Base-by-base conservation (phyloP, 257 asterid genomes). In the Salvia hispanica region DNA sequence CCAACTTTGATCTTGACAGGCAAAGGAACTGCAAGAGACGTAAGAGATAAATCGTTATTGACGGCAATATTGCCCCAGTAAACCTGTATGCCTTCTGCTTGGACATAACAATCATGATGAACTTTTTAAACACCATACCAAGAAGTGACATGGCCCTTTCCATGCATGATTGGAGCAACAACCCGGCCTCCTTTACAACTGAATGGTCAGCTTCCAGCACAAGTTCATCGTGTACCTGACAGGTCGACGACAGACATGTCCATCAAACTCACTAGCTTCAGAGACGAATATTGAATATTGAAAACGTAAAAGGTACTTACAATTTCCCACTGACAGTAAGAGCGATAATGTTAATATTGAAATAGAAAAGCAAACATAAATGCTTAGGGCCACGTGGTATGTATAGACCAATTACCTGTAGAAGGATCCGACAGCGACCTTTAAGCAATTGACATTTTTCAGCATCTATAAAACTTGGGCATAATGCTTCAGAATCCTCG, bases 191-290 rank as follows among this genome's bases (percentile, higher is more conserved):
- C 83, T 82, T 93, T 55, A 83, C 83, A 58, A 90, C 81, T 43
- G 80, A 80, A 55, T 87, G 83, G 80, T 90, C 95, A 58, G 92
- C 88, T 80, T 93, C 97, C 80, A 92, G 69, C 57, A 92, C 91
- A 45, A 92, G 80, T 83, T 93, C 98, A 82, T 90, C 98, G 61
- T 93, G 98, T 62, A 90, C 96, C 98, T 93, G 61, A 67, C 45
- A 52, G 61, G 52, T 64, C 62, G 50, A 62, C 52, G 43, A 10
- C 37, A 28, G 11, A 37, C 52, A 53, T 54, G 57, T 67, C 51
- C 68, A 43, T 50, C 21, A 73, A 46, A 46, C 46, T 18, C 68
- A 59, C 45, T 34, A 59, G 60, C 13, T 51, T 31, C 55, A 55
- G 53, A 13, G 55, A 62, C 59, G 4, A 62, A 12, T 58, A 13